phyloP scores from a whole-genome alignment of 768 basidiomycete genomes.

The Sutorius australiensis region DNA sequence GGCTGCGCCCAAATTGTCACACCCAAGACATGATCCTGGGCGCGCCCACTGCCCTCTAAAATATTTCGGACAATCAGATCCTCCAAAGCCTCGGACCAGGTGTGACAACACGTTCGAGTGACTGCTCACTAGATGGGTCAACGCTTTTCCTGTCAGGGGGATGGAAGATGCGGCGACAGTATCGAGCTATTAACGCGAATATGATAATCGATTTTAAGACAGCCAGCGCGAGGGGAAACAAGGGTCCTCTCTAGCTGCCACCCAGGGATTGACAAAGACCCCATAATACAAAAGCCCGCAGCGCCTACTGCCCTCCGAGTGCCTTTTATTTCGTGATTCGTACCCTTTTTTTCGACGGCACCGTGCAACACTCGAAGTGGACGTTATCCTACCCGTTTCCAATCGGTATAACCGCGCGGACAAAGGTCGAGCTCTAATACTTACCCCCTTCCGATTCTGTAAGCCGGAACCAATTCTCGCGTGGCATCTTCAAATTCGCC shows the following conservation, averaged over 20 bases:
- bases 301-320: not conserved
- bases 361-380: not conserved
- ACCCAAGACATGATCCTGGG: not conserved
- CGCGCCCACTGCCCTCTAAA: not conserved
- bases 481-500: not conserved
- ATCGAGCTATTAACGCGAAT: not conserved
- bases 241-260: not conserved
- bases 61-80: not conserved
- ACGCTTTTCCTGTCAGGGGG: not conserved
- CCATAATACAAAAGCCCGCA: not conserved
- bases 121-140: not conserved
- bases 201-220: not conserved
- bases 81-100: not conserved
- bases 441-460: not conserved
- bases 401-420: not conserved
- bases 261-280: not conserved
- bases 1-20: not conserved
- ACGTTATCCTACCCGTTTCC: not conserved
- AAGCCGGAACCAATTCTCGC: conserved; percentile 1
- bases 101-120: not conserved
- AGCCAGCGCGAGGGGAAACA: not conserved
- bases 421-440: not conserved
- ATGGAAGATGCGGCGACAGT: not conserved
- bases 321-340: not conserved
- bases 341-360: not conserved